Evolutionary conservation across 768 basidiomycete genomes (phyloP).

Genomic region (Fomitopsis pulvina): DNA sequence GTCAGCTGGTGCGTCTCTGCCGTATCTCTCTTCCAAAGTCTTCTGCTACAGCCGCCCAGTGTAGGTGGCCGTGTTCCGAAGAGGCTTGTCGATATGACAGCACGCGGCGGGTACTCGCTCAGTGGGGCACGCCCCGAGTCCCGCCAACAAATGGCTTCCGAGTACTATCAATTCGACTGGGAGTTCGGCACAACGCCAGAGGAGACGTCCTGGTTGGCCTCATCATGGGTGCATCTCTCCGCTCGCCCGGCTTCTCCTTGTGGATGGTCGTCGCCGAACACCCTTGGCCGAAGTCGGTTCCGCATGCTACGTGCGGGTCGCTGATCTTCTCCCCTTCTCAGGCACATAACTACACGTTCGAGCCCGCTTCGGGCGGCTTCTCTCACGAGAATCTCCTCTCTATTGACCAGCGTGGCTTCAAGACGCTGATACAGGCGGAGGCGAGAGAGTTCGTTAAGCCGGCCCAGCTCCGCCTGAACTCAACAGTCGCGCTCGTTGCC

Average conservation of each 20-base stretch:
- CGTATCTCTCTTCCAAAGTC: not conserved
- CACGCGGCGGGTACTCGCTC: constrained; percentile 47
- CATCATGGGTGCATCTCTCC: constrained; percentile 44
- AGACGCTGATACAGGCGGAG: constrained; percentile 47
- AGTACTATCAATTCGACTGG: constrained; percentile 48
- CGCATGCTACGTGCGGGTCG: constrained; percentile 3
- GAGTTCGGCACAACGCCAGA: constrained; percentile 58
- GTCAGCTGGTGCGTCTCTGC: constrained; percentile 34
- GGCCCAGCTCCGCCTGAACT: constrained; percentile 40
- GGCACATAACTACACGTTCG: constrained; percentile 60
- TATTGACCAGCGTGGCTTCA: constrained; percentile 60
- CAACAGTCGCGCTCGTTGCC: constrained; percentile 41
- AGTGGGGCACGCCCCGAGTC: constrained; percentile 39
- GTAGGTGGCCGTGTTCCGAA: constrained; percentile 38
- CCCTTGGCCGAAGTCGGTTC: constrained; percentile 18
- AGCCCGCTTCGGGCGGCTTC: constrained; percentile 47
- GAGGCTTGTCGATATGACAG: constrained; percentile 47
- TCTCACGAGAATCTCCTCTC: constrained; percentile 46
- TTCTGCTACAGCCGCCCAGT: not conserved
- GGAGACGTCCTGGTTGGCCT: constrained; percentile 57
- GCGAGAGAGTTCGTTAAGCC: constrained; percentile 47
- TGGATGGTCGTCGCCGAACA: constrained; percentile 14
- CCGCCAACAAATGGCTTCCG: constrained; percentile 42
- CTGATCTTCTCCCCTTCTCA: constrained; percentile 18
- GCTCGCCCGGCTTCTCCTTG: constrained; percentile 17